Evolutionary conservation across 352 stramenopile genomes (phyloP), one percentile per base, ranked within the genome.

Genomic region (Globisporangium echinulatum): DNA sequence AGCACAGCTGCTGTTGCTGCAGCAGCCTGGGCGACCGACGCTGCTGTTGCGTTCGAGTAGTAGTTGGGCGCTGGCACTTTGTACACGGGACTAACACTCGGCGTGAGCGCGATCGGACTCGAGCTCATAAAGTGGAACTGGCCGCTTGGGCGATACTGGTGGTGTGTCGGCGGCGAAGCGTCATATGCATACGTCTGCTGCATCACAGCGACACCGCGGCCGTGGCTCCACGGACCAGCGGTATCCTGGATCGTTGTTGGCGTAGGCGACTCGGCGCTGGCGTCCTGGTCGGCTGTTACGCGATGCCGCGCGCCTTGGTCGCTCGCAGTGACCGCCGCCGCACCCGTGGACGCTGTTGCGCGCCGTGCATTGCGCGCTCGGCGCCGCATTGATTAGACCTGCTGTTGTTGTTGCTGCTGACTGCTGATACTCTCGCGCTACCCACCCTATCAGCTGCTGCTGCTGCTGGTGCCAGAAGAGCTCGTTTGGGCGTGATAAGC

Each of bases 1-100:
- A 51, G 52, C 48, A 56, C 25, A 15, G 68, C 36, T 52, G 50
- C 53, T 1, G 46, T 53, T 10, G 52, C n/a, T 14, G 56, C 66
- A 5, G 58, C 64, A 3, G 62, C 40, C 8, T 63, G 61, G 17
- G 67, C 67, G 14, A 61, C 64, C 19, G 60, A 63, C 14, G 64
- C 58, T 17, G 55, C 42, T 15, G 67, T 39, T 11, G 17, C 33
- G 36, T 25, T 39, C 44, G 51, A 7, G 33, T 67, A 64, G 38
- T 71, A 55, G 63, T 53, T 56, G 44, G 59, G 43, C 56, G 63
- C 58, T 2, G 71, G 57, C 53, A 76, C 62, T 47, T 66, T 66
- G 60, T 82, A 85, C 44, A 82, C 40, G 58, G 71, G 71, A 42
- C 66, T 82, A 14, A 82, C 56, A 49, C 54, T 77, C 25, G 76